Base-by-base conservation (phyloP, 805 yeast species). In the Nematodospora valgi region DNA sequence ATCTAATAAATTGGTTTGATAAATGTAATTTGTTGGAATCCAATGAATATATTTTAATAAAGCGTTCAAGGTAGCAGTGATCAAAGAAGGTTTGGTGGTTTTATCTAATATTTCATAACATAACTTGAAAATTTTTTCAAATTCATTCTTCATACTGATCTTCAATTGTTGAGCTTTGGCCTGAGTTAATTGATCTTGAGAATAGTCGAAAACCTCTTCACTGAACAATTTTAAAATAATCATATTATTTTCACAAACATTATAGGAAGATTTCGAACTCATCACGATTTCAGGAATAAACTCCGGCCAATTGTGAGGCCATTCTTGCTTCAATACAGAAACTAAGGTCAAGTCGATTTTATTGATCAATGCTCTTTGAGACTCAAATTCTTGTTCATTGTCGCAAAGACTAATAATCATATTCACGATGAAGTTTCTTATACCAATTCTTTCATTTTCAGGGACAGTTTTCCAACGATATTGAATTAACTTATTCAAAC, bases 251-350 rank as follows among this genome's bases (percentile, higher is more conserved):
- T 93, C 98, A 67, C 98, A 93, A 34, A 93, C 96, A 52, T 88
- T 91, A 59, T 85, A 78, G 15, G 93, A 82, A 10, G 91, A 78
- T 44, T 86, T 77, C 30, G 94, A 81, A 45, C 95, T 82, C 41
- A 74, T 76, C 30, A 91, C 93, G 38, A 93, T 76, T 58, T 93
- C 98, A 12, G 96, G 96, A 33, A 93, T 84, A 52, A 93, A 93
- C 51, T 82, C 85, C 13, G 98, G 98, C 99, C 99, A 93, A 58
- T 89, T 85, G 49, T 82, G 86, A 22, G 99, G 99, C 99, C 99
- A 93, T 58, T 93, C 99, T 64, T 93, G 98, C 54, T 93, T 93
- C 53, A 93, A 76, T 34, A 93, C 82, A 54, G 89, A 94, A 23
- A 93, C 98, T 51, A 93, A 70, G 11, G 98, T 91, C 53, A 93